Evolutionary conservation across 2,329 filamentous ascomycete genomes (phyloP).

Genomic region (Ophiostoma novo-ulmi): DNA sequence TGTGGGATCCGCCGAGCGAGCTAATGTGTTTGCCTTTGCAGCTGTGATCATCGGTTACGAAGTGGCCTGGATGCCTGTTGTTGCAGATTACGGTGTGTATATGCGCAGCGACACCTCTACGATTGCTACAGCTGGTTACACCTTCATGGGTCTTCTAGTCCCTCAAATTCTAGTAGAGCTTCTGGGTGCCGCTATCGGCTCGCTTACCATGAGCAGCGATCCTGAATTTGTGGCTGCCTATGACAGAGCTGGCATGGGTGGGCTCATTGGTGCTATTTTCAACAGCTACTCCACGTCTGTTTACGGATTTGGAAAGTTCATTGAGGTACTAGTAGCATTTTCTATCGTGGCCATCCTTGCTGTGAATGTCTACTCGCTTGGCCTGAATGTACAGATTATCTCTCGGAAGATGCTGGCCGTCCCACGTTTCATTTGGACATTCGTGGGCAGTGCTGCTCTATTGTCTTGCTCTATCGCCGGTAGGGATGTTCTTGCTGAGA

Average conservation of each 20-base stretch:
- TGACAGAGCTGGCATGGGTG: background rate
- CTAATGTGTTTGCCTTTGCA: background rate
- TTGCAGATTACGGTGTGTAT: conserved; percentile 9
- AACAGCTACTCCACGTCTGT: background rate
- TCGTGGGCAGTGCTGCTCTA: background rate
- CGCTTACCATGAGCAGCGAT: conserved; percentile 9
- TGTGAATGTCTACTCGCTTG: conserved; percentile 5
- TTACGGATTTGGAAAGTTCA: background rate
- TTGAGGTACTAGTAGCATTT: background rate
- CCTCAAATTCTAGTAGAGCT: conserved; percentile 9
- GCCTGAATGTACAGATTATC: background rate
- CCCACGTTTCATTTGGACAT: background rate
- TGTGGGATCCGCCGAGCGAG: background rate
- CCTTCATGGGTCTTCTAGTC: background rate
- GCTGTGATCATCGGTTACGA: conserved; percentile 4
- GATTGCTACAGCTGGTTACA: background rate
- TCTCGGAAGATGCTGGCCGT: conserved; percentile 1
- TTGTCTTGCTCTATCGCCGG: conserved; percentile 8
- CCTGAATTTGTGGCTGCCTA: background rate
- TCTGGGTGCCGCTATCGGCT: background rate
- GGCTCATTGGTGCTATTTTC: background rate
- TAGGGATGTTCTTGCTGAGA: conserved; percentile 1
- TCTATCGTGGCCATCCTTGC: conserved; percentile 3
- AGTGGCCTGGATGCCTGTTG: conserved; percentile 7
- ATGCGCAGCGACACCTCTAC: background rate